Base-by-base conservation (phyloP, 2,329 filamentous ascomycete genomes). In the Colletotrichum graminicola region DNA sequence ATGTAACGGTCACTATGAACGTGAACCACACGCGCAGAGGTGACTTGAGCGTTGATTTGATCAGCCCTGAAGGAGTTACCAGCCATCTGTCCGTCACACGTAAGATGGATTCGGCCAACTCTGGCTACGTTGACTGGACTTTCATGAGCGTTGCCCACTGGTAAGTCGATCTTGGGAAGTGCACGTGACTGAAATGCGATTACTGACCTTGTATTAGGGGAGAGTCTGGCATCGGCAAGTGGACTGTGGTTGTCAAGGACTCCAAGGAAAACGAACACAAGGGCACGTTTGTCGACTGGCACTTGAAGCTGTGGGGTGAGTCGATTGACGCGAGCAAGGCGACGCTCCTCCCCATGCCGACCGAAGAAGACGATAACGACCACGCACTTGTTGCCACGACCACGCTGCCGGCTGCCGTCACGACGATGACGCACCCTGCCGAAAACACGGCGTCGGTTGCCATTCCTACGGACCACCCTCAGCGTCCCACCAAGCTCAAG, bases 141-240 rank as follows among this genome's bases (percentile, higher is more conserved):
- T 99, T 99, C 77, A 99, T 99, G 96, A 97, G 92, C 73, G 96
- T 99, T 47, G 95, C 92, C 74, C 96, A 99, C 80, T 99, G 95
- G 93, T 94, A 87, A 82, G 91, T 72, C 14, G 39, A 4, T 10
- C 11, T 12, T 5, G n/a, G 6, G 2, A 12, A n/a, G 32, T 6
- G 18, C 14, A 23, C 21, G 23, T 23, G 16, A 23, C 3, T 36
- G 3, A 26, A 18, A 52, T 3, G 23, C 6, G 4, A 8, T 41
- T 34, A 49, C 73, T 74, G 43, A 74, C 45, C 32, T 21, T 1
- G 3, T 16, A 52, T 14, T 65, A 94, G 93, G 94, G 96, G 96
- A 60, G 96, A 99, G 82, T 87, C 88, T 54, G 95, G 94, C 71
- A 81, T 95, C 68, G 96, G 96, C 63, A 95, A 89, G 29, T 99